These are phyloP conservation scores for Colletotrichum chrysophilum DNA, from an alignment of 2,329 filamentous ascomycete genomes.

Conservation along the genomic window DNA sequence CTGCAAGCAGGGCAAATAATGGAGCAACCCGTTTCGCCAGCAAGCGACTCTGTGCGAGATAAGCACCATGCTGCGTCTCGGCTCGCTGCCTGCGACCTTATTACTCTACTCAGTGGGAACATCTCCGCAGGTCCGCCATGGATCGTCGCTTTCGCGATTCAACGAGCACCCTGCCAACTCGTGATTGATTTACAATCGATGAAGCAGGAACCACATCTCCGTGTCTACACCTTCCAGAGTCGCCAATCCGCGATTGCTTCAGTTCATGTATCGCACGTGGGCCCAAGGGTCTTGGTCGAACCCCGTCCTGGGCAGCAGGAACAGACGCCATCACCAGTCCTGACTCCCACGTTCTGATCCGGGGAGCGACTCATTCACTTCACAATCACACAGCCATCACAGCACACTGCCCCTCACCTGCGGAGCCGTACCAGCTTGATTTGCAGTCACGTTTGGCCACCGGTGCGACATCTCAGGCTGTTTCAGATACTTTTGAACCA, in stretches of 20 bases:
- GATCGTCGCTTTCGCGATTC: not conserved
- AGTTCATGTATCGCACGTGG: not conserved
- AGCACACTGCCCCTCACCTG: not conserved
- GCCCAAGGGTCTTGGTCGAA: not conserved
- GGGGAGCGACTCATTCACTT: not conserved
- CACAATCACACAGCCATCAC: not conserved
- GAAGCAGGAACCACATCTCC: not conserved
- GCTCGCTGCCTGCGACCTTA: not conserved
- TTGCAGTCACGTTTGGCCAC: not conserved
- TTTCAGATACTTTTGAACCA: not conserved
- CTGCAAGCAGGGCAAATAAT: not conserved
- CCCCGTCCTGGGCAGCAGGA: not conserved
- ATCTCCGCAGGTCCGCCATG: not conserved
- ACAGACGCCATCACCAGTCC: not conserved
- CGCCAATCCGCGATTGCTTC: not conserved
- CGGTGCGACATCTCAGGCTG: constrained; percentile 1
- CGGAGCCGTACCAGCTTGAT: not conserved
- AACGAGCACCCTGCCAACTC: not conserved
- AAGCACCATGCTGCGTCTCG: not conserved
- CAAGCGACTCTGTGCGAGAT: not conserved
- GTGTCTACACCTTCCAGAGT: not conserved
- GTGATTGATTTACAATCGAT: not conserved
- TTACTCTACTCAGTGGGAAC: not conserved
- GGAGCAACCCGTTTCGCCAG: not conserved
- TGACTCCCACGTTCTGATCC: not conserved